Base-by-base conservation (phyloP, 257 asterid species). In the Paraleonurus japonicus region DNA sequence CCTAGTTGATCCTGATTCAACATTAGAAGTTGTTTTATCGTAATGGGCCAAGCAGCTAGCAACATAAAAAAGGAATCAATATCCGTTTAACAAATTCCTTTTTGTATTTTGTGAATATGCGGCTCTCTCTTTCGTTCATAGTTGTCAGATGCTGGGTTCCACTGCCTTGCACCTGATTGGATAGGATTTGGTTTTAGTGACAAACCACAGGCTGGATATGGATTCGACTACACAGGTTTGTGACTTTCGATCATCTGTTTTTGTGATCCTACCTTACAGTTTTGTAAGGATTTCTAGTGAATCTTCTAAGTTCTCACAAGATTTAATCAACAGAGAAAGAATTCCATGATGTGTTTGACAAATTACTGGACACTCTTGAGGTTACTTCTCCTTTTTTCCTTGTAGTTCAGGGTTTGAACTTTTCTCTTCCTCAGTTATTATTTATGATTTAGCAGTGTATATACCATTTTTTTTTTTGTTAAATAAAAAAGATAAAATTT, bases 161-260 rank as follows among this genome's bases (percentile, higher is more conserved):
- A 84, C 79, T 94, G 99, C 80, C 83, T 85, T 76, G 99, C 99
- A 26, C 99, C 96, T 51, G 99, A 91, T 85, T 94, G 99, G 99
- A 82, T 94, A 66, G 99, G 99, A 81, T 94, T 88, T 75, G 99
- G 99, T 67, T 91, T 94, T 62, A 94, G 98, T 73, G 96, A 92
- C 76, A 87, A 89, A 86, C 99, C 98, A 30, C 99, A 89, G 80
- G 80, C 96, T 71, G 98, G 96, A 81, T 91, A 89, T 76, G 99
- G 95, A 51, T 94, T 91, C 65, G 96, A 94, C 78, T 94, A 89
- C 78, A 89, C 96, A 19, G 98, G 99, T 94, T 77, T 43, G 71
- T 48, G 39, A 16, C 73, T 48, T 75, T 53, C 50, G 37, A 17
- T 30, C 51, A 20, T 60, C 54, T 61, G 64, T 17, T 51, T 74